phyloP scores from a whole-genome alignment of 208 protist species.

The Trypanosoma mega region DNA sequence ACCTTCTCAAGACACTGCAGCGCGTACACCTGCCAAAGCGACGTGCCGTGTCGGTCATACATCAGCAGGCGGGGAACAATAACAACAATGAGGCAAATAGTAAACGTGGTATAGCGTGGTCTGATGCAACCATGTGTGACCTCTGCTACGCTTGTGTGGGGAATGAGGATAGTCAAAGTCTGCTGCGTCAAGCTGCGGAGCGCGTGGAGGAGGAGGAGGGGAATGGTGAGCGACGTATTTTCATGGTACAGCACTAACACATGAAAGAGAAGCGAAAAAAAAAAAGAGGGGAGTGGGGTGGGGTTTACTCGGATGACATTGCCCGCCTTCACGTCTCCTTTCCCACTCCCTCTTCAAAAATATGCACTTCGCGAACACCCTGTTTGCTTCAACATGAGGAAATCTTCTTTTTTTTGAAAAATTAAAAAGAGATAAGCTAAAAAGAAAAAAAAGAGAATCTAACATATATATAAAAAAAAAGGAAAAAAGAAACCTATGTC shows the following conservation, averaged over 20 bases:
- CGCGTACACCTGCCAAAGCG: slow-evolving; percentile 49
- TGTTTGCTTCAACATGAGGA: no score
- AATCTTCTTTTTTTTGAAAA: slow-evolving; percentile 8
- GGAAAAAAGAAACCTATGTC: background rate
- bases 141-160: slow-evolving; percentile 75
- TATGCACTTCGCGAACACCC: no score
- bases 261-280: slow-evolving; percentile 1
- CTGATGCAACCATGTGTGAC: slow-evolving; percentile 62
- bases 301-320: no score
- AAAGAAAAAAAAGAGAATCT: slow-evolving; percentile 7
- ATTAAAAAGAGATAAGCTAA: slow-evolving; percentile 9
- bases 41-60: slow-evolving; percentile 24
- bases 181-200: slow-evolving; percentile 73
- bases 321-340: no score
- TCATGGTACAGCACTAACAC: slow-evolving; percentile 23
- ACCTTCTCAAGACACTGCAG: slow-evolving; percentile 58
- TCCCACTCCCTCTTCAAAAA: no score
- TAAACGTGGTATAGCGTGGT: slow-evolving; percentile 13
- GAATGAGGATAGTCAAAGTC: slow-evolving; percentile 57
- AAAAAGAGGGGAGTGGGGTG: no score
- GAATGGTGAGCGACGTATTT: slow-evolving; percentile 29
- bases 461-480: slow-evolving; percentile 8
- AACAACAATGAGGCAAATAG: slow-evolving; percentile 1
- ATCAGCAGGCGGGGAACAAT: background rate
- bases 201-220: slow-evolving; percentile 70